A percentile compares a stretch with the other conserved stretches of the same genome.
Evolutionary conservation across 176 grass and related monocot species (phyloP).

Genomic region (Themeda triandra): DNA sequence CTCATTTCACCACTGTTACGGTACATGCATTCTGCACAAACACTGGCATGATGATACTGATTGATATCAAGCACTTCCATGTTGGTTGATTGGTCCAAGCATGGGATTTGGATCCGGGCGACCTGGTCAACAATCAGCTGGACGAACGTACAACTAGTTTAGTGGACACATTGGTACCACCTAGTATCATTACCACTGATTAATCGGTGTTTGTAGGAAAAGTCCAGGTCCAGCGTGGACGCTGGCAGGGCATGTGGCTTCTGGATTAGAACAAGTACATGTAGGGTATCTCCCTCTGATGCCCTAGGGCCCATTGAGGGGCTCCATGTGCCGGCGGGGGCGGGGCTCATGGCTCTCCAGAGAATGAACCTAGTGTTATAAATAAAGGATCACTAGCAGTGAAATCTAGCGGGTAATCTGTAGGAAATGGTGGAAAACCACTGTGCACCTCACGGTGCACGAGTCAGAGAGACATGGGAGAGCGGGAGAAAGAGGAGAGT

Average conservation of each 20-base stretch:
- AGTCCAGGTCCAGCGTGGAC: background rate
- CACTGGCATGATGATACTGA: background rate
- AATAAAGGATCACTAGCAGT: too few relatives aligned
- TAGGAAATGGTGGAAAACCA: too few relatives aligned
- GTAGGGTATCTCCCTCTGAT: conserved; percentile 27
- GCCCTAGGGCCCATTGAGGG: background rate
- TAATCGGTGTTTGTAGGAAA: background rate
- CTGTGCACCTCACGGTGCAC: too few relatives aligned
- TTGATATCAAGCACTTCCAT: background rate
- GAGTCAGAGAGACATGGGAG: too few relatives aligned
- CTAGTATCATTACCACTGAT: background rate
- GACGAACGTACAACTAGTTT: background rate
- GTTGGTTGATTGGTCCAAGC: background rate
- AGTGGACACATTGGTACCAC: background rate
- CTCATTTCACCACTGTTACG: background rate
- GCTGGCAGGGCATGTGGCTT: conserved; percentile 11
- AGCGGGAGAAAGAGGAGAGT: too few relatives aligned
- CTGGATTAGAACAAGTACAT: background rate
- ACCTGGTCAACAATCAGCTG: background rate
- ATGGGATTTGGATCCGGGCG: background rate
- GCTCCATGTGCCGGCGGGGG: conserved; percentile 27
- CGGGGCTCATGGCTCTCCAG: too few relatives aligned
- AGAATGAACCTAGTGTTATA: too few relatives aligned
- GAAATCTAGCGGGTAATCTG: too few relatives aligned
- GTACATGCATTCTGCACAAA: background rate